Base-by-base conservation (phyloP, 768 basidiomycete genomes). In the Roridomyces roridus region DNA sequence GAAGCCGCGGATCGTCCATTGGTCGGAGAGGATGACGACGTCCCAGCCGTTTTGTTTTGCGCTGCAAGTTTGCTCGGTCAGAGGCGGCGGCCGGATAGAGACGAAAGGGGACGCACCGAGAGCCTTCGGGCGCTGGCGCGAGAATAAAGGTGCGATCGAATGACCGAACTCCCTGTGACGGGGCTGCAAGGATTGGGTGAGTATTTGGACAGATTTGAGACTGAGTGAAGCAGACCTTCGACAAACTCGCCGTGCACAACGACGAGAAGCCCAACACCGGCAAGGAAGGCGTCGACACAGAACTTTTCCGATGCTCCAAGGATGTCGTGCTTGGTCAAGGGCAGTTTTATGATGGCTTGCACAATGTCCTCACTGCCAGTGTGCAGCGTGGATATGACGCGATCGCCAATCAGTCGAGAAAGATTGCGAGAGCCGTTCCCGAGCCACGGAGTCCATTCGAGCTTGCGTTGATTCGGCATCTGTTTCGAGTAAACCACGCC, bases 91-190 rank as follows among this genome's bases (percentile, higher is more conserved):
- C 37, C 18, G 34, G 25, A 41, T 17, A 35, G 20, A 45, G 44
- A 53, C 21, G 5, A 24, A 41, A n/a, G n/a, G n/a, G n/a, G 46
- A 82, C 94, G 62, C 72, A 96, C 95, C 87, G 78, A 64, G 96
- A 95, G 24, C 88, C 91, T 47, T 89, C 86, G 23, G 86, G 74
- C 3, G 95, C 89, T 35, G 91, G 89, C 5, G 87, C 86, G 23
- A 99, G 77, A 51, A 98, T 82, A 68, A 98, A 96, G 0, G 92
- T 88, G 54, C 97, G 83, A 69, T 97, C 94, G 72, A 99, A 99
- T 20, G 95, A 96, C 42, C 96, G 85, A 21, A 94, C 75, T 11
- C 94, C 95, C 50, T 85, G 84, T 9, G 85, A 78, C 24, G 89
- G 87, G 62, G 83, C 89, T 91, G 46, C 12, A 62, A 2, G 52